Evolutionary conservation across 495 filamentous ascomycete species (phyloP).

Genomic region (Hyphodiscus hymeniophilus): DNA sequence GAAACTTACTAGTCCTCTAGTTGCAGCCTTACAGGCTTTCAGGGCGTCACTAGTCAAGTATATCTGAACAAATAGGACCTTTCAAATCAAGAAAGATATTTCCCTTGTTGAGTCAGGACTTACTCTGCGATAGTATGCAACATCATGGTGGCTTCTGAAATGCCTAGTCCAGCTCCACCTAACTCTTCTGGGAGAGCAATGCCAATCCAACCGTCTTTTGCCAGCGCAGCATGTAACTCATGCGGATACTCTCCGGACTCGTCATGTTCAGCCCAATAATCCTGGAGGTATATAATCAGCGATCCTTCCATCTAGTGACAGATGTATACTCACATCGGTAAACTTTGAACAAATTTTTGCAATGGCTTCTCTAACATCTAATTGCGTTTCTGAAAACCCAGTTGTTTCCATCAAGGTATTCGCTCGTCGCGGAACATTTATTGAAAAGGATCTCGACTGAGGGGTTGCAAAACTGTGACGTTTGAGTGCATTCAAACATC

Average conservation of each 20-base stretch:
- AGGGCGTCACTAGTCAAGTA: too few relatives aligned
- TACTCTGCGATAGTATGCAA: slow-evolving; percentile 71
- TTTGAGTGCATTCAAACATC: background rate
- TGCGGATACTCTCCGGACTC: slow-evolving; percentile 59
- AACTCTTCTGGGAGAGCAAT: slow-evolving; percentile 67
- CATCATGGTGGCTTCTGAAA: slow-evolving; percentile 80
- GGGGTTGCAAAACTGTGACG: background rate
- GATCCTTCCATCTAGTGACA: background rate
- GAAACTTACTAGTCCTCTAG: too few relatives aligned
- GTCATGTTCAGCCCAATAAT: slow-evolving; percentile 67
- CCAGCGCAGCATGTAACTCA: slow-evolving; percentile 65
- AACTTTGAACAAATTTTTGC: slow-evolving; percentile 58
- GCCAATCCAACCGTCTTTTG: slow-evolving; percentile 77
- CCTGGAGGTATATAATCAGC: slow-evolving; percentile 24
- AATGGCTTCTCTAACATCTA: slow-evolving; percentile 64
- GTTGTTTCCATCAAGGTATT: slow-evolving; percentile 57
- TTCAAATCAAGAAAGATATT: too few relatives aligned
- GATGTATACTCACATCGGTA: slow-evolving; percentile 28
- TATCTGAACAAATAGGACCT: background rate
- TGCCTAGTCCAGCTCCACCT: slow-evolving; percentile 67
- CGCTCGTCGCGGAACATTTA: slow-evolving; percentile 4
- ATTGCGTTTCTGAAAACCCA: slow-evolving; percentile 62
- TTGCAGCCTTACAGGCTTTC: too few relatives aligned
- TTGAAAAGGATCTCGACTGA: slow-evolving; percentile 10
- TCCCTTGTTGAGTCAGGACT: background rate